Base-by-base conservation (phyloP, 306 rosid genomes). In the Castanea crenata region DNA sequence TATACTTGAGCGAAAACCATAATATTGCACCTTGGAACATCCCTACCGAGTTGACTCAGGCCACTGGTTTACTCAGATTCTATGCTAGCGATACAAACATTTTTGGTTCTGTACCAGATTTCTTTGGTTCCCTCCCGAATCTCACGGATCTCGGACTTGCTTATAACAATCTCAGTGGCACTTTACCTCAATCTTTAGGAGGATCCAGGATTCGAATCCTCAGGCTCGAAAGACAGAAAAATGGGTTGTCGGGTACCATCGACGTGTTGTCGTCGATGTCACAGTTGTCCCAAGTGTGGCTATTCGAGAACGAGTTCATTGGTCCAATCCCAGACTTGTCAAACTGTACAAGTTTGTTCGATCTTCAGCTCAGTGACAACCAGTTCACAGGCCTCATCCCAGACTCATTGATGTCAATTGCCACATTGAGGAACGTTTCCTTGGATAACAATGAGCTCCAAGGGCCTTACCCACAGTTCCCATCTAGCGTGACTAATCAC, bases 281-380 rank as follows among this genome's bases (percentile, higher is more conserved):
- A 4, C 69, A 63, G 74, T 77, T 91, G 82, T 11, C 44, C 59
- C 92, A 90, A 83, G 91, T 76, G 1, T 92, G 99, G 97, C 90
- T 94, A 23, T 93, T 90, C 0, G 78, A 82, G 71, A 94, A 94
- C 69, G 84, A 54, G 52, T 91, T 95, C 84, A 85, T 84, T 0
- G 96, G 97, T 49, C 80, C 83, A 25, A 89, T 93, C 55, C 95
- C 98, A 0, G 90, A 93, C 71, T 69, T 91, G 58, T 87, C 92
- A 0, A 80, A 81, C 1, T 89, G 90, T 52, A 79, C 34, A 6
- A 2, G n/a, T 61, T 70, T 93, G 80, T 75, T 38, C 11, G 46
- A 38, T 38, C 46, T 38, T 38, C 46, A 38, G 11, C 46, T 38
- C 3, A 38, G 46, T 0, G 11, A 38, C 46, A 38, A 38, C 46